Base-by-base conservation (phyloP, 2,329 filamentous ascomycete species). In the Ophiostoma montium region DNA sequence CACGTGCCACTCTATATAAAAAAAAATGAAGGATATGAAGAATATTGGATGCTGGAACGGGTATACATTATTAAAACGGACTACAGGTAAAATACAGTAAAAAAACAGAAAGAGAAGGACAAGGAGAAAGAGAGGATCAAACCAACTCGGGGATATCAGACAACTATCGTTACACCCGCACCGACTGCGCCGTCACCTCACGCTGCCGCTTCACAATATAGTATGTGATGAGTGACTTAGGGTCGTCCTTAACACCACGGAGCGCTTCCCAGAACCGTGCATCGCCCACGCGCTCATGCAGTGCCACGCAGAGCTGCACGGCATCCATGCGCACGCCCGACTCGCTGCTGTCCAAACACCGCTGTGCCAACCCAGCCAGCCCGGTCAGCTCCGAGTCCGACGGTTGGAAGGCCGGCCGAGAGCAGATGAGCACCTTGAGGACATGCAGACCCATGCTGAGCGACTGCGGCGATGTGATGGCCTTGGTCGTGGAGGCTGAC, bases 161-260 rank as follows among this genome's bases (percentile, higher is more conserved):
- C 23, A 27, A 27, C 23, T 27, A 23, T 7, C 9, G 3, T 16
- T 41, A 43, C 15, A 36, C 49, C 27, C 38, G 38, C 21, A 47
- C 45, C 15, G 39, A 3, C 30, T 23, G 10, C n/a, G 19, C 21
- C 47, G 11, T 33, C 33, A 5, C 39, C 41, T 82, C 78, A 47
- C 77, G 67, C 63, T 82, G 78, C 61, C 72, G 71, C 70, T 82
- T 82, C 36, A 84, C 84, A 58, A 88, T 82, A 62, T 88, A 89
- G 61, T 89, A 89, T 10, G 82, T 88, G 57, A 89, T 80, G 53
- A 89, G 63, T 56, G 81, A 87, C 68, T 86, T 77, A 19, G 83
- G 78, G 55, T 86, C 83, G 55, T 87, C 83, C 59, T 76, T 75
- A 31, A 84, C 71, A 10, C 67, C 72, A 50, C 70, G 75, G 57